phyloP scores from a whole-genome alignment of 441 rosid genomes.

The Corymbia citriodora region DNA sequence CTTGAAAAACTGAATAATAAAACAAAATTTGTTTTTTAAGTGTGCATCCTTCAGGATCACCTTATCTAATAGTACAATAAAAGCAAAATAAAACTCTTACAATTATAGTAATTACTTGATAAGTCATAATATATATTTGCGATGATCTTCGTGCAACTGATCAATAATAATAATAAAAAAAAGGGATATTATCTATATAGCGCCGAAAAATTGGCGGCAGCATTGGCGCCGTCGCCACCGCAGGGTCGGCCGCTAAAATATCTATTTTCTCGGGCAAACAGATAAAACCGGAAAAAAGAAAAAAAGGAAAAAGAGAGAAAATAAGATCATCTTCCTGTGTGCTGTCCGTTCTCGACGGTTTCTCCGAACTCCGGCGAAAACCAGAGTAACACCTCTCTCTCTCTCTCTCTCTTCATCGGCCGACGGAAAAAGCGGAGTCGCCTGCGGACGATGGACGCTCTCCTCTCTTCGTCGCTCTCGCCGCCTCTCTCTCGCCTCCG shows the following conservation, averaged over 20 bases:
- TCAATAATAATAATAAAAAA: not conserved
- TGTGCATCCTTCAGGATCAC: accelerated
- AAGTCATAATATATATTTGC: not conserved
- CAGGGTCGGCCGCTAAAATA: not conserved
- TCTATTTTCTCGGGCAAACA: not conserved
- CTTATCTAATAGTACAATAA: too few relatives aligned
- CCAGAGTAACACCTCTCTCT: not conserved
- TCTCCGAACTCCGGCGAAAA: not conserved
- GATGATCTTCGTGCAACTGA: not conserved
- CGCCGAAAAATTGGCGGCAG: not conserved
- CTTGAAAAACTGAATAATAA: not conserved
- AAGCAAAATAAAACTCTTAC: not conserved
- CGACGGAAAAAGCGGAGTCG: not conserved
- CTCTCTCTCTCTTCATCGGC: not conserved
- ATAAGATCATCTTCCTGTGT: accelerated
- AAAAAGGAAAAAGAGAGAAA: not conserved
- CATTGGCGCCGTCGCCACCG: not conserved
- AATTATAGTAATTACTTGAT: not conserved
- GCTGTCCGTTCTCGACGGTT: not conserved
- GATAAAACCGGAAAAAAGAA: not conserved
- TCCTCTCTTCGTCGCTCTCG: conserved; percentile 10
- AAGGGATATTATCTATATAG: accelerated
- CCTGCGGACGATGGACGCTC: conserved; percentile 41
- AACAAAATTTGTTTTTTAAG: not conserved
- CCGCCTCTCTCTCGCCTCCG: conserved; percentile 13